Base-by-base conservation (phyloP, 1,139 yeast genomes). In the Hyphopichia wangnamkhiaoensis region DNA sequence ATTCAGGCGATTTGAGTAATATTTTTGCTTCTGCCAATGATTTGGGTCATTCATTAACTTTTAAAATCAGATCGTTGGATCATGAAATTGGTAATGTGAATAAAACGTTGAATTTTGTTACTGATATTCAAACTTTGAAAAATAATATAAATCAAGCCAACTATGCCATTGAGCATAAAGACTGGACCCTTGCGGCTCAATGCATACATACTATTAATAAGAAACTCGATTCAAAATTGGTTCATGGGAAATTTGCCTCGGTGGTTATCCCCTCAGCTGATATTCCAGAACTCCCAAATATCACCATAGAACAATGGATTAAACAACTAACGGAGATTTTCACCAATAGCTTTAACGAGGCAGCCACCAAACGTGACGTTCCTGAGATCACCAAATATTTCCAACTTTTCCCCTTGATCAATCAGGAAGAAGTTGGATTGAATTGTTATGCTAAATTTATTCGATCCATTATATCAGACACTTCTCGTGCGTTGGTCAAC, bases 231-330 rank as follows among this genome's bases (percentile, higher is more conserved):
- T 48, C 59, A 0, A 71, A 68, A 2, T 57, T 86, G 17, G 68
- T 75, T 9, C 49, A 61, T 10, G 91, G 96, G n/a, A 69, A 76
- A 41, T 90, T 84, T 60, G 93, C 96, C 2, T 76, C 82, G 37
- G 80, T 76, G 34, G 88, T 87, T 53, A 93, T 93, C n/a, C 98
- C 99, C 0, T 82, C 95, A 0, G 73, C 87, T 7, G 95, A 88
- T 39, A 74, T 90, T n/a, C 96, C 97, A 0, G 95, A 88, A 40
- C 67, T 76, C 38, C 98, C 98, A 0, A 59, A 63, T 12, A 74
- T 65, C 1, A 67, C 86, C 0, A 55, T 93, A 1, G 57, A 64
- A 1, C 69, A 68, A 14, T 88, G 95, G 78, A 74, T 80, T 4
- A 65, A 65, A 1, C 73, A 80, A 33, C 68, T 91, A 42, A 80